Evolutionary conservation across 2,329 filamentous ascomycete species (phyloP).

Genomic region (Stemphylium lycopersici): DNA sequence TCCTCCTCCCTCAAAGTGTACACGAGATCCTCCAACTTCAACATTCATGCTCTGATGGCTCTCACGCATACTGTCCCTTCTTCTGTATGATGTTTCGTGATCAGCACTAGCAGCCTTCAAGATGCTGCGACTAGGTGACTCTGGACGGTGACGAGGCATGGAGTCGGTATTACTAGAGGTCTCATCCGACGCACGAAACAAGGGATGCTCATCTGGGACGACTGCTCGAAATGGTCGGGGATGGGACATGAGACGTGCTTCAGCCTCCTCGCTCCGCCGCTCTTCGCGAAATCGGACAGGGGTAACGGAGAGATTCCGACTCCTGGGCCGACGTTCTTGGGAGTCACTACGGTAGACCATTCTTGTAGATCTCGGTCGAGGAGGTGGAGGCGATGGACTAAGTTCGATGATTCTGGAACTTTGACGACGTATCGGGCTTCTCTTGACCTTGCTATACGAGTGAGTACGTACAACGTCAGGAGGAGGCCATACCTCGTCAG

Average conservation of each 20-base stretch:
- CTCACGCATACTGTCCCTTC: constrained; percentile 22
- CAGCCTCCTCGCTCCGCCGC: constrained; percentile 25
- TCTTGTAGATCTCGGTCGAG: constrained; percentile 17
- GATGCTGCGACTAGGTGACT: constrained; percentile 32
- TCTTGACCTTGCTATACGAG: constrained; percentile 20
- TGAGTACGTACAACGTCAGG: constrained; percentile 34
- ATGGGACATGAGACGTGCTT: constrained; percentile 33
- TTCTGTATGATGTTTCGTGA: constrained; percentile 24
- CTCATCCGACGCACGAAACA: constrained; percentile 24
- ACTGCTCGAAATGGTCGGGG: constrained; percentile 32
- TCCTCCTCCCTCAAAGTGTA: constrained; percentile 35
- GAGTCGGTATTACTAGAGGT: constrained; percentile 22
- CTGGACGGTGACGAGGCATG: constrained; percentile 8
- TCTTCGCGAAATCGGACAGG: constrained; percentile 10
- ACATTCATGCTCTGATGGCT: constrained; percentile 38
- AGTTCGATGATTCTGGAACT: constrained; percentile 32
- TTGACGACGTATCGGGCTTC: constrained; percentile 11
- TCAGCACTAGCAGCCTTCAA: constrained; percentile 27
- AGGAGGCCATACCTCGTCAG: constrained; percentile 31
- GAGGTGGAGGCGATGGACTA: constrained; percentile 31
- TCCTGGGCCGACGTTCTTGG: constrained; percentile 18
- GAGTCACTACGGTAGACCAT: constrained; percentile 24
- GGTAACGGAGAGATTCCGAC: constrained; percentile 19
- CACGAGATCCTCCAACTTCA: constrained; percentile 38
- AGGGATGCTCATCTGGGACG: constrained; percentile 22